Conservation (phyloP, 2,329 filamentous ascomycete species). For the Exophiala oligosperma region DNA sequence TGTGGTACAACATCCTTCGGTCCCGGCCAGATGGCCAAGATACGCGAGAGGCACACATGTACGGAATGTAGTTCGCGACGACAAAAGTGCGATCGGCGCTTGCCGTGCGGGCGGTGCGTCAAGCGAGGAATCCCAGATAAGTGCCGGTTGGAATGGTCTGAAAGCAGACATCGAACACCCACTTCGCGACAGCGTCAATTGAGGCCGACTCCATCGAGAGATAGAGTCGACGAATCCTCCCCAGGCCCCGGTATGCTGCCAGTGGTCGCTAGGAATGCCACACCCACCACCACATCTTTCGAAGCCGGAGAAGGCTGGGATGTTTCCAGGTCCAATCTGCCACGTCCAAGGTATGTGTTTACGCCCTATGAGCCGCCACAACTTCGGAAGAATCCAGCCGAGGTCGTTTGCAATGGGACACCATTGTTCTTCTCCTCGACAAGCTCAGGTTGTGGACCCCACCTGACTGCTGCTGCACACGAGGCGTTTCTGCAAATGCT, state of each 20-base stretch:
- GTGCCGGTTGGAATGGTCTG: slow-evolving; percentile 33
- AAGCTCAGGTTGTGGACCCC: slow-evolving; percentile 1
- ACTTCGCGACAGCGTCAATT: not conserved
- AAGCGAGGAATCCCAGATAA: slow-evolving; percentile 39
- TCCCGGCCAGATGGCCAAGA: slow-evolving; percentile 18
- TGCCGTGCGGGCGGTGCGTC: slow-evolving; percentile 43
- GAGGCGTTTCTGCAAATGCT: slow-evolving; percentile 24
- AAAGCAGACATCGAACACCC: slow-evolving; percentile 24
- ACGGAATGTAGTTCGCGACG: slow-evolving; percentile 31
- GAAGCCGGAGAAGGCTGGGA: not conserved
- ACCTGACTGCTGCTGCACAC: slow-evolving; percentile 10
- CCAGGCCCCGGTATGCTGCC: not conserved
- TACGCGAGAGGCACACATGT: slow-evolving; percentile 28
- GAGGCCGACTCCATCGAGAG: not conserved
- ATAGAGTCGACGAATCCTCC: not conserved
- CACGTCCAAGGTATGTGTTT: slow-evolving; percentile 8
- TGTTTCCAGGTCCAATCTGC: not conserved
- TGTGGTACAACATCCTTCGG: slow-evolving; percentile 9
- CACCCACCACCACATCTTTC: not conserved
- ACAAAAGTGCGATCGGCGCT: slow-evolving; percentile 40
- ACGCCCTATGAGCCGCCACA: slow-evolving; percentile 1
- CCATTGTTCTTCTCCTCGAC: not conserved
- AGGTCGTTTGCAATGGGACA: not conserved
- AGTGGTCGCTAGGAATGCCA: not conserved
- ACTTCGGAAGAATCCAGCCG: not conserved